Conservation (phyloP, 2,329 filamentous ascomycete genomes). For the Clonostachys byssicola region DNA sequence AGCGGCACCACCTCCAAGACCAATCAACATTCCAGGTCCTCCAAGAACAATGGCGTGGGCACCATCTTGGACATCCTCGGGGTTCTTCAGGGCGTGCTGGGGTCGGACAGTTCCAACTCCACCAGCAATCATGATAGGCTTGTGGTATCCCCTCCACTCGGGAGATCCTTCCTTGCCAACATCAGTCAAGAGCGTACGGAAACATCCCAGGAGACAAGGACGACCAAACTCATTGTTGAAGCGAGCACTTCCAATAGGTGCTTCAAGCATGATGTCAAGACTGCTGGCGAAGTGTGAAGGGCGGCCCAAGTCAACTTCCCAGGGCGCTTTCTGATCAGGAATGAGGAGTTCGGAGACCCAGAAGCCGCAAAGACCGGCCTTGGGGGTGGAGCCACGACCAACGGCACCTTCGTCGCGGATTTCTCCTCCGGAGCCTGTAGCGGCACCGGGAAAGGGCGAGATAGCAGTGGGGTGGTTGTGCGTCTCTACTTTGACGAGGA, state of each 20-base stretch:
- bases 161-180: conserved; percentile 41
- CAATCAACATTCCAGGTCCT: conserved; percentile 96
- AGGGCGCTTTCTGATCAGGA: conserved; percentile 75
- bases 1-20: conserved; percentile 89
- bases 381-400: conserved; percentile 86
- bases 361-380: conserved; percentile 88
- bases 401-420: conserved; percentile 95
- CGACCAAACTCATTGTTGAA: conserved; percentile 99
- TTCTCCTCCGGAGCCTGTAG: conserved; percentile 92
- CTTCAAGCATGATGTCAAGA: conserved; percentile 96
- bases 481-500: conserved; percentile 92
- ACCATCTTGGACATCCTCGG: conserved; percentile 75
- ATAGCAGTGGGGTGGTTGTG: conserved; percentile 98
- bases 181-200: conserved; percentile 76
- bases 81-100: conserved; percentile 83
- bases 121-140: conserved; percentile 97
- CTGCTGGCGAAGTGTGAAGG: conserved; percentile 90
- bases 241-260: conserved; percentile 87
- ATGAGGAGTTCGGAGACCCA: conserved; percentile 94
- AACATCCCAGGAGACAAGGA: conserved; percentile 83
- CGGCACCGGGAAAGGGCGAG: conserved; percentile 86
- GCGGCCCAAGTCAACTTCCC: conserved; percentile 88
- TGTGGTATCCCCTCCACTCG: conserved; percentile 89
- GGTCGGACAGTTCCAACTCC: conserved; percentile 90
- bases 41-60: conserved; percentile 90